phyloP scores from a whole-genome alignment of 495 filamentous ascomycete genomes.

The Corynascus novoguineensis region DNA sequence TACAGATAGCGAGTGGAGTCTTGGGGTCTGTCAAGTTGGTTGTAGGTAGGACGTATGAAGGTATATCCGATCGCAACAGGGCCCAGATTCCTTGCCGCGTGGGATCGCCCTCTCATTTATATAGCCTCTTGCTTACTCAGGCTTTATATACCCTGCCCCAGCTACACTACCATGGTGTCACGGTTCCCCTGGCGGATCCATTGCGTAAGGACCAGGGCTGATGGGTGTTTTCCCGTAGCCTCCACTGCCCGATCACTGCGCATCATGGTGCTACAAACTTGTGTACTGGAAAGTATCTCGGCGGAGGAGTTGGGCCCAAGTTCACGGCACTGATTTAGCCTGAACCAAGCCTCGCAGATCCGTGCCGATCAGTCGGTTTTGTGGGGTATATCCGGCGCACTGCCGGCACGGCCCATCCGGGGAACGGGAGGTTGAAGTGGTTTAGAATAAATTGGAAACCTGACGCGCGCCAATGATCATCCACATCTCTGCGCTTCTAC shows the following conservation, averaged over 20 bases:
- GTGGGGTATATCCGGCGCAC: not conserved
- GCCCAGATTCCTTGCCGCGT: too few species aligned
- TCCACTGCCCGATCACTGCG: too few species aligned
- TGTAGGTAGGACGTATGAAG: not conserved
- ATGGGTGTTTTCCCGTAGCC: too few species aligned
- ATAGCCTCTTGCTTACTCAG: too few species aligned
- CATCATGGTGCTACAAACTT: not conserved
- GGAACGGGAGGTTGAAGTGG: not conserved
- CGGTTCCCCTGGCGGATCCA: too few species aligned
- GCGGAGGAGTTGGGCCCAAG: not conserved
- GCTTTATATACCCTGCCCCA: too few species aligned
- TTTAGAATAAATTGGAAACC: not conserved
- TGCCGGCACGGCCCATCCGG: not conserved
- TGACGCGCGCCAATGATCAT: not conserved
- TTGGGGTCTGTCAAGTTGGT: not conserved
- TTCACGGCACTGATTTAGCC: not conserved
- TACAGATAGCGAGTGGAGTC: not conserved
- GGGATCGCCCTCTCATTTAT: too few species aligned
- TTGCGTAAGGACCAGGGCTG: not conserved
- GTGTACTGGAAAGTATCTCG: not conserved
- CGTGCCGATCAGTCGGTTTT: not conserved
- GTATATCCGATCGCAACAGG: not conserved
- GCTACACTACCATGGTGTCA: too few species aligned
- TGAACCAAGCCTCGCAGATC: not conserved
- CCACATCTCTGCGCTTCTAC: not conserved